These are phyloP conservation scores for Davidsoniella virescens DNA, from an alignment of 2,329 filamentous ascomycete species.

Conservation along the genomic window DNA sequence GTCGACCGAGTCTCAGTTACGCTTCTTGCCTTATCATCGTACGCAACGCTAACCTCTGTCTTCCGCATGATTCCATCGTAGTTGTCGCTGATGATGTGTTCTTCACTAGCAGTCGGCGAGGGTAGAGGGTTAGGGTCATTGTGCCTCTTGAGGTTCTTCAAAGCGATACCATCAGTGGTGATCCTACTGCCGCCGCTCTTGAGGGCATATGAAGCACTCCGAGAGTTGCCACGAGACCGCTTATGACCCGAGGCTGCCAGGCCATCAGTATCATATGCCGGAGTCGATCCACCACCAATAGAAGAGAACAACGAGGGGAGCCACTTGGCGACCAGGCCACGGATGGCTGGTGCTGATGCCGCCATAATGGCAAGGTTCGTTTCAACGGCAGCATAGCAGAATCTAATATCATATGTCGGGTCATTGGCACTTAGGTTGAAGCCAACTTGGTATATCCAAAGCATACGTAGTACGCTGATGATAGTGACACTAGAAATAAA, in stretches of 20 bases:
- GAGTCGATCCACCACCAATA: not conserved
- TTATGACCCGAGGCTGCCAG: slow-evolving; percentile 12
- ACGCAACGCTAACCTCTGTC: slow-evolving; percentile 19
- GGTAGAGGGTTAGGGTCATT: slow-evolving; percentile 20
- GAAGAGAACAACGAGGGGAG: slow-evolving; percentile 20
- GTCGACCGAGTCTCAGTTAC: not conserved
- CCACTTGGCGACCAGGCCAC: slow-evolving; percentile 21
- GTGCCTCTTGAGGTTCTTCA: slow-evolving; percentile 19
- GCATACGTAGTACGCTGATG: slow-evolving; percentile 21
- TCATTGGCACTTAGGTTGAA: slow-evolving; percentile 12
- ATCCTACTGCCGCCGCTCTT: slow-evolving; percentile 2
- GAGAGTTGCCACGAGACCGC: slow-evolving; percentile 12
- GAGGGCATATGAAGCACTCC: not conserved
- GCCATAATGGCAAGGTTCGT: slow-evolving; percentile 24
- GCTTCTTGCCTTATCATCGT: slow-evolving; percentile 13
- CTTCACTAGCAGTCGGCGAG: slow-evolving; percentile 22
- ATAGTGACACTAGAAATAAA: slow-evolving; percentile 19
- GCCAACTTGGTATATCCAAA: slow-evolving; percentile 14
- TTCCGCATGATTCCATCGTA: slow-evolving; percentile 25
- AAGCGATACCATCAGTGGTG: slow-evolving; percentile 13
- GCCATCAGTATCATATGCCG: slow-evolving; percentile 7
- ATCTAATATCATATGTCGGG: slow-evolving; percentile 19
- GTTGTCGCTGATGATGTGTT: slow-evolving; percentile 22
- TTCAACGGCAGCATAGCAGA: slow-evolving; percentile 21
- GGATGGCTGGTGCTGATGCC: slow-evolving; percentile 22